Conservation (phyloP, 2,329 filamentous ascomycete genomes). For the Nemania sp. region DNA sequence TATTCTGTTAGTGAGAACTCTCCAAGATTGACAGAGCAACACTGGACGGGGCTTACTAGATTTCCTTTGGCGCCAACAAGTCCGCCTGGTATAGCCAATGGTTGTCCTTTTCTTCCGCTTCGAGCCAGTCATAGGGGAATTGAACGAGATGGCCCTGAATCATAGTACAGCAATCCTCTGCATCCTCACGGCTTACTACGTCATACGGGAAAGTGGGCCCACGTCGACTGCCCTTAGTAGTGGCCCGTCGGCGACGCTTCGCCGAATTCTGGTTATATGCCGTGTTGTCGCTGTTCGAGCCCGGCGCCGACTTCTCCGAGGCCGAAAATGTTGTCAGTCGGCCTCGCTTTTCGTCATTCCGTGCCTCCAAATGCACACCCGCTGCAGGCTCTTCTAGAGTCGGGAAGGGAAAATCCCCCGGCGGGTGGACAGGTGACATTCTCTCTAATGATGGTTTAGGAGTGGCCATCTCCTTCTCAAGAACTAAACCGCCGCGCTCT, state of each 20-base stretch:
- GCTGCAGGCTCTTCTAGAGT: constrained; percentile 46
- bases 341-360: constrained; percentile 47
- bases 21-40: background rate
- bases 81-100: constrained; percentile 98
- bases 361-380: constrained; percentile 29
- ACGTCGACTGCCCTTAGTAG: constrained; percentile 69
- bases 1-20: constrained; percentile 28
- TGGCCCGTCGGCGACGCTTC: constrained; percentile 67
- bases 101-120: constrained; percentile 85
- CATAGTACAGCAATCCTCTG: constrained; percentile 78
- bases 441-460: constrained; percentile 38
- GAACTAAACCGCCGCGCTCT: constrained; percentile 21
- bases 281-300: constrained; percentile 40
- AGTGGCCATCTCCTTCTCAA: constrained; percentile 29
- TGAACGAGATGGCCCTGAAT: constrained; percentile 87
- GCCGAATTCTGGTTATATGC: constrained; percentile 42
- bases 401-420: constrained; percentile 52
- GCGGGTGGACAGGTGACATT: constrained; percentile 47
- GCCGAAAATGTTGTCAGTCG: constrained; percentile 61
- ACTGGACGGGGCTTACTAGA: constrained; percentile 70
- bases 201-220: constrained; percentile 71
- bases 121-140: constrained; percentile 96
- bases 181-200: constrained; percentile 72
- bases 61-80: constrained; percentile 92
- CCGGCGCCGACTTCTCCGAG: constrained; percentile 50